phyloP scores from a whole-genome alignment of 306 rosid genomes.

The Hippophae tibetana region DNA sequence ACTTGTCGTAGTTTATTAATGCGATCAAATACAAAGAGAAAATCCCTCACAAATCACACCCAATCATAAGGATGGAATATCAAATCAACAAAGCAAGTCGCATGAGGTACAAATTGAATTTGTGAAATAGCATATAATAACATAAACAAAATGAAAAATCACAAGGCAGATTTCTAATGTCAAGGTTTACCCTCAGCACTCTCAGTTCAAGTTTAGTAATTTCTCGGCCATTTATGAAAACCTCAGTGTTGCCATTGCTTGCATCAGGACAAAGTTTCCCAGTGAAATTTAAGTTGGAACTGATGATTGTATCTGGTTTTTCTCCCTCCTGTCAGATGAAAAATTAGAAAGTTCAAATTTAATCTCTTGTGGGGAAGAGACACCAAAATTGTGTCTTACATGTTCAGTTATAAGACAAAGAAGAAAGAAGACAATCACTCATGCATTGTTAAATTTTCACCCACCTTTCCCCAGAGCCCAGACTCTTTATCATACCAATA shows the following conservation, averaged over 20 bases:
- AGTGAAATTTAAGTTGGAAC: conserved; percentile 82
- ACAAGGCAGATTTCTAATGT: conserved; percentile 7
- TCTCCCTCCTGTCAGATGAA: conserved; percentile 71
- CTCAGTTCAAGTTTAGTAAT: conserved; percentile 89
- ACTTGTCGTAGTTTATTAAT: too few species aligned
- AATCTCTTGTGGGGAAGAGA: neutral
- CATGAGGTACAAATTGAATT: neutral
- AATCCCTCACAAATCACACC: too few species aligned
- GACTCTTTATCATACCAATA: conserved; percentile 99
- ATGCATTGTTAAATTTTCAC: conserved; percentile 16
- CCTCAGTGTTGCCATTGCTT: conserved; percentile 89
- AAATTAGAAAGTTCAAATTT: conserved; percentile 13
- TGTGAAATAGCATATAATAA: conserved; percentile 10
- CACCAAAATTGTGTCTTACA: too few species aligned
- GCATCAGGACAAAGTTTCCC: conserved; percentile 76
- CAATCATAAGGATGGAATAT: too few species aligned
- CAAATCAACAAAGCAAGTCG: too few species aligned
- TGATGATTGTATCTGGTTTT: conserved; percentile 80
- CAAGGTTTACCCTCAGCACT: conserved; percentile 65
- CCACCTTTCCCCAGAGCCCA: conserved; percentile 96
- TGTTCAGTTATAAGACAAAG: conserved; percentile 9
- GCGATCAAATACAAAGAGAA: too few species aligned
- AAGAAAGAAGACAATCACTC: conserved; percentile 13
- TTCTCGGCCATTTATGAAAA: conserved; percentile 92
- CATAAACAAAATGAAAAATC: conserved; percentile 2